phyloP scores from a whole-genome alignment of 192 early-diverging fungal genomes.

The Rhizophagus clarus region DNA sequence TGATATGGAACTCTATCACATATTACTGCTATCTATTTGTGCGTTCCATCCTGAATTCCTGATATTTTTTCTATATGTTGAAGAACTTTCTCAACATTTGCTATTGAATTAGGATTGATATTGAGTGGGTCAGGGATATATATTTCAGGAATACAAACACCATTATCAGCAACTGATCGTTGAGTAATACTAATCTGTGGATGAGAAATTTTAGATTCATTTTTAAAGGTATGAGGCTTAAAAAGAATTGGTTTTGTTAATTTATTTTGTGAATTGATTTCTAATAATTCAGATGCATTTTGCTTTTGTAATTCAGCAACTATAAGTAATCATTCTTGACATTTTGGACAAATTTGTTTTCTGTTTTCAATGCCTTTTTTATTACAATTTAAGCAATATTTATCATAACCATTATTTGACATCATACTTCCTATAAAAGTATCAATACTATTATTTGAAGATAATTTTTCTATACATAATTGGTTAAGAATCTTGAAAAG shows the following conservation, averaged over 20 bases:
- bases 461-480: background rate
- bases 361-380: background rate
- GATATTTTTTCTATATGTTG: background rate
- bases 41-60: background rate
- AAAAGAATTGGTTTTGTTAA: constrained; percentile 1
- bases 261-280: too few species aligned
- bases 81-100: constrained; percentile 12
- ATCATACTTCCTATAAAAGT: background rate
- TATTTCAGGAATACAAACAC: background rate
- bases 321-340: too few species aligned
- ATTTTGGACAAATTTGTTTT: background rate
- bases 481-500: background rate
- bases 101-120: constrained; percentile 3
- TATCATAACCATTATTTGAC: background rate
- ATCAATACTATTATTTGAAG: background rate
- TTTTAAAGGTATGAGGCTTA: background rate
- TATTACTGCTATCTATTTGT: background rate
- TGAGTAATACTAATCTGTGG: background rate
- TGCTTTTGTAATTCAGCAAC: too few species aligned
- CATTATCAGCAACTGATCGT: background rate
- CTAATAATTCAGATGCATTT: too few species aligned
- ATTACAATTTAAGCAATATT: constrained; percentile 3
- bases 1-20: constrained; percentile 11
- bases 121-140: background rate
- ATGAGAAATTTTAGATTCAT: background rate